A percentile compares a stretch with the other conserved stretches of the same genome.
Conservation (phyloP, 768 basidiomycete genomes). For the Rhizopogon roseolus region DNA sequence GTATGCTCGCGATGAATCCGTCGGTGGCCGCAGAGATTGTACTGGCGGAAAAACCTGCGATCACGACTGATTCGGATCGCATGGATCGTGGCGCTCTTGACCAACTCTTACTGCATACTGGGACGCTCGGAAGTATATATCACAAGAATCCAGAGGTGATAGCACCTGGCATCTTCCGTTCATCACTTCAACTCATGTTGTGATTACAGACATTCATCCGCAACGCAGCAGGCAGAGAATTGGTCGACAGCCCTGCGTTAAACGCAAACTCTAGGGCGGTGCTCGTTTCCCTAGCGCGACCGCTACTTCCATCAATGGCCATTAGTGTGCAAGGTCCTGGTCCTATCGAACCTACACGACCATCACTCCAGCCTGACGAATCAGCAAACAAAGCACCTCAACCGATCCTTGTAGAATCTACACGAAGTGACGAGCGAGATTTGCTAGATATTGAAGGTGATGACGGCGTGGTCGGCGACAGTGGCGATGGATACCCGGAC, state of each 20-base stretch:
- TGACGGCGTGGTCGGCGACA: conserved; percentile 20
- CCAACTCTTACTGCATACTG: conserved; percentile 90
- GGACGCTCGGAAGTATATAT: conserved; percentile 92
- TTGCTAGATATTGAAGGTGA: conserved; percentile 15
- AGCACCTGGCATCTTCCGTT: not conserved
- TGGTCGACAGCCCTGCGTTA: conserved; percentile 85
- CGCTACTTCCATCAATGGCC: conserved; percentile 37
- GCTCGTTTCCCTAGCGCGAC: conserved; percentile 56
- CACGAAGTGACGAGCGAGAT: conserved; percentile 10
- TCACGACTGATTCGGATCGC: conserved; percentile 95
- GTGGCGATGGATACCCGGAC: conserved; percentile 27
- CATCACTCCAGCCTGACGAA: conserved; percentile 22
- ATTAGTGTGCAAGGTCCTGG: conserved; percentile 59
- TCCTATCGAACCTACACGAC: conserved; percentile 23
- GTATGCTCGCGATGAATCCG: conserved; percentile 91
- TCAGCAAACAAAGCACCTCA: conserved; percentile 22
- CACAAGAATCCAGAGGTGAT: conserved; percentile 93
- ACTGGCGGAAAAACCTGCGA: conserved; percentile 88
- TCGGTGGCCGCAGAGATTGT: conserved; percentile 86
- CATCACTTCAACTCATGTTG: conserved; percentile 5
- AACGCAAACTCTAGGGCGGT: conserved; percentile 76
- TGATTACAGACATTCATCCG: conserved; percentile 82
- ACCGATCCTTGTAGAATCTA: conserved; percentile 23
- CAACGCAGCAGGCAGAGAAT: conserved; percentile 75
- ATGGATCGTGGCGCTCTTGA: conserved; percentile 97